phyloP scores from a whole-genome alignment of 805 yeast species.

The Schwanniomyces yamadae region DNA sequence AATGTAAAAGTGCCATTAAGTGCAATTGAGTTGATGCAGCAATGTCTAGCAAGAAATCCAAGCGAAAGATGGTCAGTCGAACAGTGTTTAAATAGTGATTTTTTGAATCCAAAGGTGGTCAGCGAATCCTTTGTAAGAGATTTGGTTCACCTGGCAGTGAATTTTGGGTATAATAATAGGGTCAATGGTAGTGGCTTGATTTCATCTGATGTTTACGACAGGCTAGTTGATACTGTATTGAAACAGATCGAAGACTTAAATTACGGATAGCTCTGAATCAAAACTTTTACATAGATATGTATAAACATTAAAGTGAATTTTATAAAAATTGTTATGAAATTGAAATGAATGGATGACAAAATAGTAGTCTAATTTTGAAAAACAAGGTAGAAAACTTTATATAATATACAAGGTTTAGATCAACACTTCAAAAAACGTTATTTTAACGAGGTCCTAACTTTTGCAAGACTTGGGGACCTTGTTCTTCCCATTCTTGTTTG shows the following conservation, averaged over 20 bases:
- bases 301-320: too few relatives aligned
- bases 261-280: conserved; percentile 21
- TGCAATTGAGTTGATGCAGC: conserved; percentile 66
- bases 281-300: neutral
- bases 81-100: conserved; percentile 60
- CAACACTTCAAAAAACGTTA: neutral
- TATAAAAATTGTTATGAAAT: too few relatives aligned
- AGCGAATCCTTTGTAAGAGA: conserved; percentile 65
- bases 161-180: conserved; percentile 55
- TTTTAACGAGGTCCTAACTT: conserved; percentile 88
- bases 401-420: conserved; percentile 9
- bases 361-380: conserved; percentile 2
- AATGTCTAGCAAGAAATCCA: conserved; percentile 74
- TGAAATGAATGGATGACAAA: conserved; percentile 1
- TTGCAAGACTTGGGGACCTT: conserved; percentile 78
- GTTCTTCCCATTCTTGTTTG: conserved; percentile 97
- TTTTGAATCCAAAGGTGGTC: conserved; percentile 73
- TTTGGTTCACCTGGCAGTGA: conserved; percentile 72
- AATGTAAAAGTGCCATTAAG: conserved; percentile 64
- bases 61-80: conserved; percentile 60
- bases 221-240: conserved; percentile 39
- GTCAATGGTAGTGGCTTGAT: conserved; percentile 41
- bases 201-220: conserved; percentile 40
- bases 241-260: conserved; percentile 38
- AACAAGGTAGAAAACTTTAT: neutral